Evolutionary conservation across 2,329 filamentous ascomycete genomes (phyloP).

Genomic region (Ophiobolus disseminans): DNA sequence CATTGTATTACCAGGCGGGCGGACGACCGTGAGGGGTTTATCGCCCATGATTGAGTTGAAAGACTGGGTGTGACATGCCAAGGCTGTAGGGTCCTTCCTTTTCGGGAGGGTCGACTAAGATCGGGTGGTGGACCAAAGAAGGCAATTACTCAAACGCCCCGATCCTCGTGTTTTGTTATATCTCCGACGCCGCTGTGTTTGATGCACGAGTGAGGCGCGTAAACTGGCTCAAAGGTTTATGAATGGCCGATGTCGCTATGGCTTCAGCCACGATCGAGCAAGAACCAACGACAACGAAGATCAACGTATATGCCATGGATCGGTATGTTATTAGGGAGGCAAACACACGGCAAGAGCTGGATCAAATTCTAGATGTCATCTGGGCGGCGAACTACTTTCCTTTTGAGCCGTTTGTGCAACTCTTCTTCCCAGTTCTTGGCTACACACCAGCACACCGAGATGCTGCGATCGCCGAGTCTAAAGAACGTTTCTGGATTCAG

Average conservation of each 20-base stretch:
- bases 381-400: conserved; percentile 46
- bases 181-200: conserved; percentile 34
- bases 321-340: conserved; percentile 37
- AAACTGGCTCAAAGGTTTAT: conserved; percentile 18
- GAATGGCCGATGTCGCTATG: conserved; percentile 28
- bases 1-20: conserved; percentile 26
- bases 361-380: conserved; percentile 40
- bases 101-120: conserved; percentile 22
- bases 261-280: conserved; percentile 20
- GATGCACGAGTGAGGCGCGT: conserved; percentile 22
- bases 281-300: conserved; percentile 10
- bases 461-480: conserved; percentile 36
- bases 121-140: conserved; percentile 19
- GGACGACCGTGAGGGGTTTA: conserved; percentile 24
- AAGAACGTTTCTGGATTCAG: conserved; percentile 39
- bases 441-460: conserved; percentile 34
- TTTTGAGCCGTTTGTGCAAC: conserved; percentile 44
- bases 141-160: conserved; percentile 27
- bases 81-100: conserved; percentile 34
- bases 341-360: conserved; percentile 37
- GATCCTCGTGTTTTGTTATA: conserved; percentile 28
- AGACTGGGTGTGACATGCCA: conserved; percentile 28
- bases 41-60: conserved; percentile 20
- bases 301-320: conserved; percentile 12
- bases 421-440: conserved; percentile 45